Evolutionary conservation across 768 basidiomycete species (phyloP).

Genomic region (Pleurotus sapidus): DNA sequence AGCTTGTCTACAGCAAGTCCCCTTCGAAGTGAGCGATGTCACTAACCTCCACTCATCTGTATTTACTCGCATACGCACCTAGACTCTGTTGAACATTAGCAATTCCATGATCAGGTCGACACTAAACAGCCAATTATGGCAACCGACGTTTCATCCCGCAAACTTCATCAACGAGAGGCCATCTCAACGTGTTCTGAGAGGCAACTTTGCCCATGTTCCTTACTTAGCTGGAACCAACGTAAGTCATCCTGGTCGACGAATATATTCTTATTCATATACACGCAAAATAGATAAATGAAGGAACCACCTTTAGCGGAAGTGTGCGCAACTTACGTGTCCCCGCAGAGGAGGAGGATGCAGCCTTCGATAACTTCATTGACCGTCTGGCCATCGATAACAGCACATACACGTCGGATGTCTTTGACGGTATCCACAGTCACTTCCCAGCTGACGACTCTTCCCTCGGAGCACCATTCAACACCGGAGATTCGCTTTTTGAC

Average conservation of each 20-base stretch:
- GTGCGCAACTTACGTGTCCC: constrained; percentile 37
- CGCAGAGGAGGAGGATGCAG: constrained; percentile 34
- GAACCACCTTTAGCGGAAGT: constrained; percentile 38
- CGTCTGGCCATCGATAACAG: constrained; percentile 51
- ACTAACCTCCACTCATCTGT: too few species aligned
- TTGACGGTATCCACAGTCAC: constrained; percentile 33
- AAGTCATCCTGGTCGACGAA: constrained; percentile 10
- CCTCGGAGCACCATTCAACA: constrained; percentile 51
- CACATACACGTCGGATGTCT: constrained; percentile 38
- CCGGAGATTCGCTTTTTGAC: constrained; percentile 59
- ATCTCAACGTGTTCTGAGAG: constrained; percentile 40
- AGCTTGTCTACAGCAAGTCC: constrained; percentile 41
- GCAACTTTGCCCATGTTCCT: constrained; percentile 51
- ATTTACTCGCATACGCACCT: neutral
- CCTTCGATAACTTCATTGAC: constrained; percentile 46
- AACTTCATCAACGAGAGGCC: constrained; percentile 46
- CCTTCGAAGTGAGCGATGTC: constrained; percentile 33
- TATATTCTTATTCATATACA: neutral
- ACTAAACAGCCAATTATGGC: constrained; percentile 54
- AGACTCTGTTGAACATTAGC: constrained; percentile 49
- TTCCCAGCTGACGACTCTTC: constrained; percentile 49
- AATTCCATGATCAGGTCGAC: constrained; percentile 42
- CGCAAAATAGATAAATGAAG: constrained; percentile 47
- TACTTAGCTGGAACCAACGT: constrained; percentile 58
- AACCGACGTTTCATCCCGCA: constrained; percentile 48